Evolutionary conservation across 192 early-diverging fungal species (phyloP).

Genomic region (Dimargaris verticillata): DNA sequence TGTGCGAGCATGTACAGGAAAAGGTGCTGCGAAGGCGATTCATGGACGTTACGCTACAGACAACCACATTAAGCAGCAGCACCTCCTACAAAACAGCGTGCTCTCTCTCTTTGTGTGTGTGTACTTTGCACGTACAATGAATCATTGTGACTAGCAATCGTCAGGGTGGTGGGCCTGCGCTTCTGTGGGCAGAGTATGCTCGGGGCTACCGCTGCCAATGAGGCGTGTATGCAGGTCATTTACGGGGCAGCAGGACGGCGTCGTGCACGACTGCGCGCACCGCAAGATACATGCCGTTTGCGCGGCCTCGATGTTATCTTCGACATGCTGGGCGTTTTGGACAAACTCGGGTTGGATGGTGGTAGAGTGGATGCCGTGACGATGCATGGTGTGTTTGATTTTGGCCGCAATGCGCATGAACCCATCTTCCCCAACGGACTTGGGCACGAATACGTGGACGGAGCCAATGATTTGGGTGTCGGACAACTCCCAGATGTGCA

Average conservation of each 20-base stretch:
- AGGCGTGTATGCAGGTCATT: constrained; percentile 9
- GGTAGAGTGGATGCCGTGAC: constrained; percentile 66
- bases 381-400: constrained; percentile 65
- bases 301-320: constrained; percentile 9
- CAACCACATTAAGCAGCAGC: too few species aligned
- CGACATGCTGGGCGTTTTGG: not conserved
- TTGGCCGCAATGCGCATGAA: constrained; percentile 55
- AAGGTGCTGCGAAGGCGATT: too few species aligned
- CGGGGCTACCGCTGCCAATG: constrained; percentile 8
- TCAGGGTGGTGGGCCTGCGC: too few species aligned
- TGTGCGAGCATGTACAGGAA: too few species aligned
- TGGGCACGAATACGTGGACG: constrained; percentile 54
- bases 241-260: constrained; percentile 2
- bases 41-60: too few species aligned
- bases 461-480: constrained; percentile 68
- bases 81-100: too few species aligned
- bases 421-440: not conserved
- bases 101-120: too few species aligned
- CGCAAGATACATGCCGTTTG: constrained; percentile 5
- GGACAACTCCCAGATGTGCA: constrained; percentile 86
- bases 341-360: constrained; percentile 88
- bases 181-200: too few species aligned
- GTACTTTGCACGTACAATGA: too few species aligned
- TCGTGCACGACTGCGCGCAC: constrained; percentile 4
- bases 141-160: too few species aligned